phyloP scores from a whole-genome alignment of 768 basidiomycete genomes.

The Russula dissimulans region DNA sequence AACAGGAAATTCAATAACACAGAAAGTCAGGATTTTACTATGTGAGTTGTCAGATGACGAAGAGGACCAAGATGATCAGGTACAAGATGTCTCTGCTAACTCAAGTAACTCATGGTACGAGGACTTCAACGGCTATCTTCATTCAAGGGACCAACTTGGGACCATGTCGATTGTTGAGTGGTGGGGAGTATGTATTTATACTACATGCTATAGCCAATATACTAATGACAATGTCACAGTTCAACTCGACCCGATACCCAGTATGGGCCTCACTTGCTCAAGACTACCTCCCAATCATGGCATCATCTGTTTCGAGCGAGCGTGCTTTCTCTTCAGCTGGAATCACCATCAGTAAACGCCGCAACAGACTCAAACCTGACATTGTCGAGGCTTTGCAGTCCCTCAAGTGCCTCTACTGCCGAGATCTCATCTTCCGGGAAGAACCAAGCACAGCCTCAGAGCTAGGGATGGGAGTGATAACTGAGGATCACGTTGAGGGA shows the following conservation, averaged over 20 bases:
- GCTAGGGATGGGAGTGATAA: no score
- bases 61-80: not conserved
- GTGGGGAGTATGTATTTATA: slow-evolving; percentile 1
- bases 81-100: not conserved
- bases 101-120: not conserved
- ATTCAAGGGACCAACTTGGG: not conserved
- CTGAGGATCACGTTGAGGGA: no score
- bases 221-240: not conserved
- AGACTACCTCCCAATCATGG: slow-evolving; percentile 34
- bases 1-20: not conserved
- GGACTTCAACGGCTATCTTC: not conserved
- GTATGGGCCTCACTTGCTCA: slow-evolving; percentile 31
- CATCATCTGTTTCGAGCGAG: slow-evolving; percentile 32
- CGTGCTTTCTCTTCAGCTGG: slow-evolving; percentile 33
- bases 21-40: not conserved
- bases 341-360: slow-evolving; percentile 28
- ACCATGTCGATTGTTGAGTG: not conserved
- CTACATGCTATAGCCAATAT: not conserved
- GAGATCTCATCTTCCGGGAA: slow-evolving; percentile 18
- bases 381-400: slow-evolving; percentile 24
- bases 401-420: slow-evolving; percentile 20
- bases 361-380: slow-evolving; percentile 21
- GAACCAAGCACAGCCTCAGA: not conserved
- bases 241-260: slow-evolving; percentile 24
- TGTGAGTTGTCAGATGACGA: not conserved